phyloP scores from a whole-genome alignment of 805 yeast genomes.

The Blastobotrys robertii region DNA sequence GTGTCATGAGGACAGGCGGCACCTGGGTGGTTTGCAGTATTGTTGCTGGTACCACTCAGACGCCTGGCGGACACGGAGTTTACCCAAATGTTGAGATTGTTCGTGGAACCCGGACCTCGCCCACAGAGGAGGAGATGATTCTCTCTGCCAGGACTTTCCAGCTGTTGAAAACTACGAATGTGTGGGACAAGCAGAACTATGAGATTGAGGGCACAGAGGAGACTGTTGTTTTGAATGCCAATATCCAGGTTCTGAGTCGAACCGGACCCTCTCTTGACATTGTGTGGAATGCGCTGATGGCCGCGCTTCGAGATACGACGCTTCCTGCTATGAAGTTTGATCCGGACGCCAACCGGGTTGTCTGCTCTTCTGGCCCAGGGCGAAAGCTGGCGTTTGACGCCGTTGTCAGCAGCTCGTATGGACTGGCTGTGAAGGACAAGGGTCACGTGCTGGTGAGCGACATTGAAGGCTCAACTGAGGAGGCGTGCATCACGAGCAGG shows the following conservation, averaged over 20 bases:
- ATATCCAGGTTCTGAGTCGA: slow-evolving; percentile 66
- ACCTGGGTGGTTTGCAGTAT: slow-evolving; percentile 53
- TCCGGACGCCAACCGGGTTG: slow-evolving; percentile 39
- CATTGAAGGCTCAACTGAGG: slow-evolving; percentile 80
- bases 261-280: slow-evolving; percentile 75
- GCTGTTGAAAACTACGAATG: slow-evolving; percentile 48
- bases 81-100: slow-evolving; percentile 20
- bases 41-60: slow-evolving; percentile 15
- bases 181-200: slow-evolving; percentile 30
- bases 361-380: slow-evolving; percentile 33
- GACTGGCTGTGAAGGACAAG: slow-evolving; percentile 33
- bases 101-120: slow-evolving; percentile 16
- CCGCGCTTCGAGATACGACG: slow-evolving; percentile 48
- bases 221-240: slow-evolving; percentile 57
- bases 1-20: slow-evolving; percentile 59
- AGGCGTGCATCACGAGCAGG: slow-evolving; percentile 45
- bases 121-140: slow-evolving; percentile 21
- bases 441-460: slow-evolving; percentile 50
- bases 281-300: slow-evolving; percentile 57
- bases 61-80: slow-evolving; percentile 10
- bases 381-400: slow-evolving; percentile 10
- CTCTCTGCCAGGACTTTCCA: slow-evolving; percentile 48
- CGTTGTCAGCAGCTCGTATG: slow-evolving; percentile 42
- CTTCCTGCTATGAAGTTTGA: slow-evolving; percentile 64
- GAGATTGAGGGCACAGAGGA: slow-evolving; percentile 3